phyloP scores from a whole-genome alignment of 2,329 filamentous ascomycete species.

The Esteya vermicola region DNA sequence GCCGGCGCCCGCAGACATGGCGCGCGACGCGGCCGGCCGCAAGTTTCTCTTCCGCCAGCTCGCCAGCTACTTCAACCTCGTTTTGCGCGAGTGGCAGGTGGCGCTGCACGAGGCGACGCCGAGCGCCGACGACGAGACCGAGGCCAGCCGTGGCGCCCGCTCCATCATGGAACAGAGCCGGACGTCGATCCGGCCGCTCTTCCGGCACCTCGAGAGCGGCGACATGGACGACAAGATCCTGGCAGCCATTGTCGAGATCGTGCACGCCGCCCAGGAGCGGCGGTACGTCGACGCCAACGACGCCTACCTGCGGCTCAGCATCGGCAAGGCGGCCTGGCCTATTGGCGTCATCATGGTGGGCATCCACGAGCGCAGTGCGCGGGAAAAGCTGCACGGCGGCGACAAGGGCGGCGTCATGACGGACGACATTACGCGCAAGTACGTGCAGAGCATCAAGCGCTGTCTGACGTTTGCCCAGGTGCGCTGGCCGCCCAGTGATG shows the following conservation, averaged over 20 bases:
- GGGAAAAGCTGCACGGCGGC: slow-evolving; percentile 86
- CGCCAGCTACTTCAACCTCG: slow-evolving; percentile 90
- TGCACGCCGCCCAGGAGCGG: slow-evolving; percentile 75
- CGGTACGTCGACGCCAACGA: slow-evolving; percentile 95
- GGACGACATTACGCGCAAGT: slow-evolving; percentile 90
- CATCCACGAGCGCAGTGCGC: slow-evolving; percentile 91
- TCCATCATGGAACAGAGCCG: slow-evolving; percentile 76
- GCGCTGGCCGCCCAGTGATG: slow-evolving; percentile 85
- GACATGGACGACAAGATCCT: slow-evolving; percentile 69
- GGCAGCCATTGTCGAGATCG: slow-evolving; percentile 78
- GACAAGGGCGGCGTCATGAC: slow-evolving; percentile 92
- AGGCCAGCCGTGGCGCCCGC: slow-evolving; percentile 67
- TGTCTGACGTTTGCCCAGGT: slow-evolving; percentile 95
- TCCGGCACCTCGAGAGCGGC: slow-evolving; percentile 72
- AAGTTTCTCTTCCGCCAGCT: slow-evolving; percentile 74
- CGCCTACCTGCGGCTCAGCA: slow-evolving; percentile 81
- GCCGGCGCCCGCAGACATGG: slow-evolving; percentile 31
- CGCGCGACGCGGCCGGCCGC: slow-evolving; percentile 46
- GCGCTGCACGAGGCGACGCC: slow-evolving; percentile 43
- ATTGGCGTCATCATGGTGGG: slow-evolving; percentile 99
- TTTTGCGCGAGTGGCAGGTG: slow-evolving; percentile 74
- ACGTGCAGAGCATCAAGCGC: slow-evolving; percentile 92
- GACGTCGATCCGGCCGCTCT: slow-evolving; percentile 80
- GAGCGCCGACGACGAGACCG: slow-evolving; percentile 43
- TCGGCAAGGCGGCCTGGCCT: slow-evolving; percentile 94